A percentile compares a stretch with the other conserved stretches of the same genome.
phyloP scores from a whole-genome alignment of 2,329 filamentous ascomycete species.

The Cladosporium velox region DNA sequence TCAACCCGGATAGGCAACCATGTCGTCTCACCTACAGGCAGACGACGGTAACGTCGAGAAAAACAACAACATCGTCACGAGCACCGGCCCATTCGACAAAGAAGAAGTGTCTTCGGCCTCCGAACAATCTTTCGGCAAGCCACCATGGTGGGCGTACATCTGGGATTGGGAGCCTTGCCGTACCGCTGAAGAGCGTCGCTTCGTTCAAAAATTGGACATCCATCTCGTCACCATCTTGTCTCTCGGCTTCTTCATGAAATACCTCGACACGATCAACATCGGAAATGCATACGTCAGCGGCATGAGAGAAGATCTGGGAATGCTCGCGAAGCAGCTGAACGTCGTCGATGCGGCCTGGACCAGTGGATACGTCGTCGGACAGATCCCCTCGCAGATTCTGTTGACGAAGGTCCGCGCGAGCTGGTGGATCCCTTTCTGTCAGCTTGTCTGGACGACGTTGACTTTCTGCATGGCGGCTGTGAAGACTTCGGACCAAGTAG shows the following conservation, averaged over 20 bases:
- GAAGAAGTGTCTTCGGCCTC: background rate
- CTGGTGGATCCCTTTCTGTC: conserved; percentile 52
- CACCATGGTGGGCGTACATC: conserved; percentile 33
- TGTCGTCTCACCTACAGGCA: background rate
- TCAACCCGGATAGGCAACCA: background rate
- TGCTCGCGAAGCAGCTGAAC: conserved; percentile 59
- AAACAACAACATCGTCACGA: background rate
- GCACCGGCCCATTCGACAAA: background rate
- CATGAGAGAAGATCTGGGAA: conserved; percentile 55
- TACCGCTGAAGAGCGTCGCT: conserved; percentile 28
- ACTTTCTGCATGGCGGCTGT: conserved; percentile 48
- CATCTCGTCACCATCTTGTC: conserved; percentile 31
- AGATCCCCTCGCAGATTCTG: conserved; percentile 51
- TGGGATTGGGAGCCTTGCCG: conserved; percentile 35
- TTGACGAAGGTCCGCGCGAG: conserved; percentile 51
- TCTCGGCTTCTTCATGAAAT: conserved; percentile 53
- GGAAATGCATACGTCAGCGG: conserved; percentile 52
- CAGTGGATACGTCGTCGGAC: conserved; percentile 52
- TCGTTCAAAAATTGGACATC: conserved; percentile 31
- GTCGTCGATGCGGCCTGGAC: conserved; percentile 60
- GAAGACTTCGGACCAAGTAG: conserved; percentile 47
- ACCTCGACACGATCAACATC: conserved; percentile 41
- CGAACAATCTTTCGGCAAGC: background rate
- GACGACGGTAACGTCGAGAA: background rate
- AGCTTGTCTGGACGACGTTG: conserved; percentile 53